Percentiles rank a stretch among this genome's conserved stretches.
phyloP scores from a whole-genome alignment of 1,139 yeast species.

The Blastobotrys malaysiensis region DNA sequence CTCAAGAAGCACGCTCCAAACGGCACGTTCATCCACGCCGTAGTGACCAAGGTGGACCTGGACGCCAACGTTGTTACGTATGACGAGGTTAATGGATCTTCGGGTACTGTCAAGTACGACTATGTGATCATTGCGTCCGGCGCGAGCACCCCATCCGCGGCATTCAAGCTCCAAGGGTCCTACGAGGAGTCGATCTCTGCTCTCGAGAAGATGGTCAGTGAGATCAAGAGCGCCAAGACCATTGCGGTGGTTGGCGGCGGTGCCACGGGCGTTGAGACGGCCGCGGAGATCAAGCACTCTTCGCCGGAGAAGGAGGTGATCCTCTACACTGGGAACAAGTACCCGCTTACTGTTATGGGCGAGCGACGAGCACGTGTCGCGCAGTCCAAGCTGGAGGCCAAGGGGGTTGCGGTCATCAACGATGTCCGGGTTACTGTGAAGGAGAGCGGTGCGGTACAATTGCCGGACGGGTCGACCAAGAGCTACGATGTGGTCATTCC shows the following conservation, averaged over 20 bases:
- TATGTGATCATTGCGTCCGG: conserved; percentile 79
- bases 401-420: conserved; percentile 22
- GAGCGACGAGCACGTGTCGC: conserved; percentile 10
- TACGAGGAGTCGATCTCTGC: conserved; percentile 70
- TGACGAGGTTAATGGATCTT: conserved; percentile 33
- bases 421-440: conserved; percentile 13
- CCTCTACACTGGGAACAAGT: conserved; percentile 22
- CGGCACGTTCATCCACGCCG: conserved; percentile 27
- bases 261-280: conserved; percentile 87
- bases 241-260: conserved; percentile 90
- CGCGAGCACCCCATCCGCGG: conserved; percentile 60
- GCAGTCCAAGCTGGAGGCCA: conserved; percentile 15
- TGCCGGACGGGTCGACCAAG: conserved; percentile 17
- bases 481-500: conserved; percentile 19
- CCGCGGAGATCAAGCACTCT: conserved; percentile 50
- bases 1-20: conserved; percentile 15
- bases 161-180: conserved; percentile 78
- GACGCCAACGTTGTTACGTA: conserved; percentile 27
- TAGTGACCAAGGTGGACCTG: conserved; percentile 27
- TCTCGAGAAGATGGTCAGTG: conserved; percentile 66
- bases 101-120: conserved; percentile 48
- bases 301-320: conserved; percentile 22
- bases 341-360: conserved; percentile 21
- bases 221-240: conserved; percentile 66
- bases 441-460: conserved; percentile 3